Base-by-base conservation (phyloP, 2,329 filamentous ascomycete genomes). In the Exophiala spinifera region DNA sequence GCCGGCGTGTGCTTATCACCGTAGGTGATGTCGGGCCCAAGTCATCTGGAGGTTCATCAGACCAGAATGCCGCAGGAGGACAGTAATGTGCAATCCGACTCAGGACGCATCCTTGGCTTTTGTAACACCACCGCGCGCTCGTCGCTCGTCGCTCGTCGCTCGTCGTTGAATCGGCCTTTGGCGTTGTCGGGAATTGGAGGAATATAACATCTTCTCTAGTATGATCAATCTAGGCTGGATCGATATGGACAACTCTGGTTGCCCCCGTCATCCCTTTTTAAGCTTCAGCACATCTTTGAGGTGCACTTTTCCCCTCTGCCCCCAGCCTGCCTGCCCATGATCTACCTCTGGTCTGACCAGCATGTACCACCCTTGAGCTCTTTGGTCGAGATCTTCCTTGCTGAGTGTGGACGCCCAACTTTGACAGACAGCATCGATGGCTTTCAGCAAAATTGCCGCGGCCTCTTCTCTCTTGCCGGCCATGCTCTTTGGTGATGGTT, bases 361-460 rank as follows among this genome's bases (percentile, higher is more conserved):
- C 1, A 87, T 76, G 70, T 95, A 95, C 90, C 90, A 95, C 10
- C 75, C 75, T 88, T 89, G 95, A 15, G 89, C 88, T 55, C 84
- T 80, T 57, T 79, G 78, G 66, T 95, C 88, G 49, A 95, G 74
- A 64, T 95, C 88, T 14, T 80, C 76, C 3, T 73, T 72, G 21
- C 71, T 77, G 31, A 95, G 68, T 25, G 82, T 78, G n/a, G 75
- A 71, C 1, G 79, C 77, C 91, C 90, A 95, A 57, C 88, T 92
- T 44, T 79, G 76, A 64, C 84, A 91, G 1, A 95, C 68, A 17
- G 89, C 67, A 57, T 91, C 81, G 53, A 95, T 73, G 0, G 88
- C 85, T 3, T 82, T 85, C 0, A 95, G 75, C 2, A 95, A 69
- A 52, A 86, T 72, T 0, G 82, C 83, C 1, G 94, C 72, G 63